Evolutionary conservation across 371 early-diverging fungal genomes (phyloP), one percentile per base, ranked within the genome.

Genomic region (Syncephalastrum contaminatum): DNA sequence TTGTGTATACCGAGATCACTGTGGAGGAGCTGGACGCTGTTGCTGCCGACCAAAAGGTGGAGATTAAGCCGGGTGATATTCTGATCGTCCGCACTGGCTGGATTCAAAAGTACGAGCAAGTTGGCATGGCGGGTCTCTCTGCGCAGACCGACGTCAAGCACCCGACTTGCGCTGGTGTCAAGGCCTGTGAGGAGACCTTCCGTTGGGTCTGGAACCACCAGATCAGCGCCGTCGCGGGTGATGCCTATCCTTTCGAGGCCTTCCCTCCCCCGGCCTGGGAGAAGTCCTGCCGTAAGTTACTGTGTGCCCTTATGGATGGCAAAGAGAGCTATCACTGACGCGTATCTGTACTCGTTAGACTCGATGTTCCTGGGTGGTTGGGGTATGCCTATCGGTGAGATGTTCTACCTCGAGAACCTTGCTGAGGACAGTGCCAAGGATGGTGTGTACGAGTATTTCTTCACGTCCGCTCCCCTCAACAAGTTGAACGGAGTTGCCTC

Each of bases 151-250:
- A 69, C 21, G 15, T 48, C 16, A 27, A 48, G 18, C 27, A 25
- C 7, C 71, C 77, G 4, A 43, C 20, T 3, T 42, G 57, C 43
- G 62, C 64, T 42, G 77, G 77, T 30, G 54, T 77, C 13, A 70
- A 77, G 46, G 63, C 74, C 0, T 69, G 77, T 30, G 58, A 66
- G 22, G 77, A 77, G 21, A 77, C 70, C 1, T 68, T 62, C 45
- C 48, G 60, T 24, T 77, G 74, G 73, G 44, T 77, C 14, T 77
- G 77, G 77, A 55, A 77, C 24, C 62, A 73, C 42, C 77, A 71
- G 42, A 73, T 77, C 62, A 60, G 74, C 8, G 72, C 77, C 8
- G 70, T 77, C 20, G 72, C 62, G 20, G 58, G 64, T 18, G 77
- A 77, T 50, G 55, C 58, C 13, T 55, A 62, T 18, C 54, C 72